Evolutionary conservation across 2,329 filamentous ascomycete species (phyloP).

Genomic region (Penicillium palitans): DNA sequence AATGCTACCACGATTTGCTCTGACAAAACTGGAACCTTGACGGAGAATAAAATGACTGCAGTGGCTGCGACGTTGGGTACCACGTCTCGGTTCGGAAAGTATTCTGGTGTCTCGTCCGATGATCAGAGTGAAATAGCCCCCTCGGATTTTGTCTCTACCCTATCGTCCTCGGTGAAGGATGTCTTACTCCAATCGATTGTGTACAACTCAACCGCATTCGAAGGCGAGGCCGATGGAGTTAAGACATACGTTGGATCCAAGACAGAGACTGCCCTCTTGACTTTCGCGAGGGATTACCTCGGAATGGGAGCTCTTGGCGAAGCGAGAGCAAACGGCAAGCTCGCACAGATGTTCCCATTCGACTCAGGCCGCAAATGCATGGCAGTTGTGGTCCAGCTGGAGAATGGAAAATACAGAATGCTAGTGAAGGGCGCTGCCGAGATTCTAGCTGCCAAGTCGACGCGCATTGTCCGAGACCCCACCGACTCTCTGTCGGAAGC

Average conservation of each 20-base stretch:
- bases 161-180: slow-evolving; percentile 55
- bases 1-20: slow-evolving; percentile 65
- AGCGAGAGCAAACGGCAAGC: slow-evolving; percentile 62
- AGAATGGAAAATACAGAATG: slow-evolving; percentile 58
- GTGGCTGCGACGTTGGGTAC: slow-evolving; percentile 58
- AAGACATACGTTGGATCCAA: slow-evolving; percentile 70
- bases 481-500: slow-evolving; percentile 56
- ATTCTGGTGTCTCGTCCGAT: slow-evolving; percentile 31
- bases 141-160: slow-evolving; percentile 54
- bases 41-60: slow-evolving; percentile 64
- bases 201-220: slow-evolving; percentile 70
- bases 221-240: slow-evolving; percentile 62
- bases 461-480: slow-evolving; percentile 59
- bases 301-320: slow-evolving; percentile 63
- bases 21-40: slow-evolving; percentile 67
- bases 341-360: slow-evolving; percentile 58
- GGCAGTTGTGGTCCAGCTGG: slow-evolving; percentile 61
- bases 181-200: slow-evolving; percentile 64
- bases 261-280: slow-evolving; percentile 73
- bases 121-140: slow-evolving; percentile 52
- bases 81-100: slow-evolving; percentile 46
- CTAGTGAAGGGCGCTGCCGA: slow-evolving; percentile 56
- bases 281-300: slow-evolving; percentile 65
- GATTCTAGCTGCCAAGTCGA: slow-evolving; percentile 49
- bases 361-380: slow-evolving; percentile 70